These are phyloP conservation scores for Coprinopsis sp. DNA, from an alignment of 768 basidiomycete species.

Conservation along the genomic window DNA sequence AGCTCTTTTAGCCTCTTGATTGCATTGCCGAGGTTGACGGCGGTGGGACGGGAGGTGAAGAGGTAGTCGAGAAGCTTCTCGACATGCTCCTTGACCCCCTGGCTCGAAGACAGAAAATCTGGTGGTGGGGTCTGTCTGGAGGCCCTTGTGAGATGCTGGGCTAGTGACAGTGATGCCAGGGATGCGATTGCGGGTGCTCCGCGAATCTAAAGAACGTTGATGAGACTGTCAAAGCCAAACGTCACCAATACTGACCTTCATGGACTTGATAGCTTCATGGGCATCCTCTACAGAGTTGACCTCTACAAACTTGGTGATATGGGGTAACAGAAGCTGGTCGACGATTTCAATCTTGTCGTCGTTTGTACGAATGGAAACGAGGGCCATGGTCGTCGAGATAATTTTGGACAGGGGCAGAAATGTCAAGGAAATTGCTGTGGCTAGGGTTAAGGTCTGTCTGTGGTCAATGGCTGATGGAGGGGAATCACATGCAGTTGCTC, in stretches of 20 bases:
- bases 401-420: not conserved
- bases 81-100: conserved; percentile 51
- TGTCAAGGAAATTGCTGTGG: not conserved
- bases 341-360: conserved; percentile 69
- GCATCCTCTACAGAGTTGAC: conserved; percentile 78
- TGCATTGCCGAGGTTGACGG: conserved; percentile 90
- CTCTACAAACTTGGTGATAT: conserved; percentile 57
- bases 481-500: conserved; percentile 7
- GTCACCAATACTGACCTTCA: conserved; percentile 60
- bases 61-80: conserved; percentile 63
- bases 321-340: conserved; percentile 85
- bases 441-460: conserved; percentile 16
- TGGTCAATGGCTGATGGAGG: not conserved
- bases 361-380: conserved; percentile 38
- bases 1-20: conserved; percentile 61
- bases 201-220: conserved; percentile 45
- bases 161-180: conserved; percentile 77
- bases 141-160: conserved; percentile 55
- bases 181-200: conserved; percentile 96
- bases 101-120: conserved; percentile 50
- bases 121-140: conserved; percentile 43
- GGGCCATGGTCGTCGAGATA: conserved; percentile 23
- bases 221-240: conserved; percentile 8
- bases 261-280: conserved; percentile 90
- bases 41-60: conserved; percentile 88